These are phyloP conservation scores for Leucocoprinus leucothites DNA, from an alignment of 768 basidiomycete genomes.

Conservation along the genomic window DNA sequence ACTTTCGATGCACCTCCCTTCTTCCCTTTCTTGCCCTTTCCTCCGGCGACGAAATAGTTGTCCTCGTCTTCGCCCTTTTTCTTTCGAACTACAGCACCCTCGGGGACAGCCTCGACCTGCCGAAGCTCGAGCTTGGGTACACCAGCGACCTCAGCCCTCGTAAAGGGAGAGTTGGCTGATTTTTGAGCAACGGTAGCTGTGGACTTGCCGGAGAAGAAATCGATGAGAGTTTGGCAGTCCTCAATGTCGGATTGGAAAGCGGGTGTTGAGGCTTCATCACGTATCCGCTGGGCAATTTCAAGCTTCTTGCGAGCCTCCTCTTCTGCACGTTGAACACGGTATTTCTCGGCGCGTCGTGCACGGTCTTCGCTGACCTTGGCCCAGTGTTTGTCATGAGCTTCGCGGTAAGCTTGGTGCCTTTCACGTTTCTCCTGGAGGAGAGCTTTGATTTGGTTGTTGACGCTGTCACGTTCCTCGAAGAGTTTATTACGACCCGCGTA, in stretches of 20 bases:
- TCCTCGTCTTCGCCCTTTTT: slow-evolving; percentile 92
- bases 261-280: slow-evolving; percentile 87
- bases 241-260: slow-evolving; percentile 93
- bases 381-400: slow-evolving; percentile 81
- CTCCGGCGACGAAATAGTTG: slow-evolving; percentile 67
- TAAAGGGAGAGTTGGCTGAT: slow-evolving; percentile 21
- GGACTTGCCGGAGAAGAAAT: slow-evolving; percentile 72
- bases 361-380: slow-evolving; percentile 86
- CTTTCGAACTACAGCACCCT: slow-evolving; percentile 74
- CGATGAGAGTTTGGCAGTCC: slow-evolving; percentile 92
- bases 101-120: slow-evolving; percentile 70
- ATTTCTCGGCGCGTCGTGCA: slow-evolving; percentile 75
- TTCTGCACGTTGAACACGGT: slow-evolving; percentile 69
- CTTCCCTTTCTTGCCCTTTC: slow-evolving; percentile 65
- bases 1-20: slow-evolving; percentile 32
- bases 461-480: slow-evolving; percentile 78
- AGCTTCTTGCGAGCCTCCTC: slow-evolving; percentile 78
- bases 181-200: slow-evolving; percentile 19
- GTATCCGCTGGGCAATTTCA: slow-evolving; percentile 74
- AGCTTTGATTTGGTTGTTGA: slow-evolving; percentile 66
- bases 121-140: slow-evolving; percentile 83
- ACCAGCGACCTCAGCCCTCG: slow-evolving; percentile 48
- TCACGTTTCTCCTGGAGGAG: slow-evolving; percentile 80
- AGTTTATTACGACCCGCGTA: slow-evolving; percentile 79
- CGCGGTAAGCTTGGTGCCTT: slow-evolving; percentile 65